Base-by-base conservation (phyloP, 2,329 filamentous ascomycete species). In the Zasmidium citrigriseum region DNA sequence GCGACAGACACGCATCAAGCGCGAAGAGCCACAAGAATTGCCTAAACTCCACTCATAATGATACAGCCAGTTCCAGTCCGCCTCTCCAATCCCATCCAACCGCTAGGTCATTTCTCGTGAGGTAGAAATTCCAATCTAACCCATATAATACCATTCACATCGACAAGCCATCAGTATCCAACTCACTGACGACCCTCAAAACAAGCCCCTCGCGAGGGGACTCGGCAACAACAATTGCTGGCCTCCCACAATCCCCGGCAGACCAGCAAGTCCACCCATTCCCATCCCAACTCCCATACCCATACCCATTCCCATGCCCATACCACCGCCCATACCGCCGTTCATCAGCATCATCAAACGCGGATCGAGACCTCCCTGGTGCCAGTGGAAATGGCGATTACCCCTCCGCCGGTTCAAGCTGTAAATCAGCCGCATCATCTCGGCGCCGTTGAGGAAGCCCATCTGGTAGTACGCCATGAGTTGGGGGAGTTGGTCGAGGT, bases 141-240 rank as follows among this genome's bases (percentile, higher is more conserved):
- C 47, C 47, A 49, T 49, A 49, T 49, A 4, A 49, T 27, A 27
- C 47, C 27, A 9, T 4, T 27, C 3, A 49, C 47, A 49, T 49
- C 47, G 9, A 49, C 47, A 49, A 41, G 4, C 34, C n/a, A 45
- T 45, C 41, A n/a, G 21, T 16, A 25, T 49, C 45, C 11, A 27
- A 22, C 22, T 16, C 11, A 16, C n/a, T 16, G 22, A 23, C 22
- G n/a, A 49, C 4, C 34, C 34, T 41, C 34, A 41, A n/a, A 41
- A 41, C 34, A 41, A 41, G 14, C 18, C 18, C 34, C 34, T 41
- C 34, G 34, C 34, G 4, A 41, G 18, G 18, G 34, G 34, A n/a
- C 34, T 41, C 34, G 20, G 46, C 46, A 49, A 49, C 22, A 49
- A 18, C 22, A 49, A 25, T n/a, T 52, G 50, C 29, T 45, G 16